Percentiles rank a stretch among this genome's conserved stretches.
phyloP scores from a whole-genome alignment of 805 yeast species.

The Lipomyces yamadae region DNA sequence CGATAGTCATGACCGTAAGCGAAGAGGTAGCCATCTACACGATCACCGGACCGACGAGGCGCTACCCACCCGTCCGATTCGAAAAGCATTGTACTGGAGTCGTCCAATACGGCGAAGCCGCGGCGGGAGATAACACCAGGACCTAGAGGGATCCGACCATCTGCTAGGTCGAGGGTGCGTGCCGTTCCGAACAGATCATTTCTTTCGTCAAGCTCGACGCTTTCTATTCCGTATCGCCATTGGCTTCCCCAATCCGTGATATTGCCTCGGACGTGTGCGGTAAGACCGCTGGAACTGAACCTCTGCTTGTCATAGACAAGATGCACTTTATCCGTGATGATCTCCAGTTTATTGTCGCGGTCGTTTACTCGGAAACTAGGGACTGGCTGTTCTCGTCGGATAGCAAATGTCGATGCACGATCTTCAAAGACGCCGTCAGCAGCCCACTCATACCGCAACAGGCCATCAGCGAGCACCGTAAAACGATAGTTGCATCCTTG shows the following conservation, averaged over 20 bases:
- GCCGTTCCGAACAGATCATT: constrained; percentile 4
- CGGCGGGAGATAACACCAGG: constrained; percentile 4
- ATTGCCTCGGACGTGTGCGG: constrained; percentile 6
- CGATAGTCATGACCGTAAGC: constrained; percentile 9
- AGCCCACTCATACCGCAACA: constrained; percentile 3
- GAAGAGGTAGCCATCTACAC: constrained; percentile 7
- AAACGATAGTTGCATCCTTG: constrained; percentile 7
- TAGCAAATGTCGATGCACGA: constrained; percentile 6
- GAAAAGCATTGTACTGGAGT: constrained; percentile 9
- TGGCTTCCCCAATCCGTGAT: neutral
- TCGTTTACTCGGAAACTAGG: constrained; percentile 7
- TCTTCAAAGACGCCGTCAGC: constrained; percentile 11
- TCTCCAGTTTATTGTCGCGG: constrained; percentile 3
- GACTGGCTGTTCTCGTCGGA: constrained; percentile 7
- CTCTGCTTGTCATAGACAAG: constrained; percentile 4
- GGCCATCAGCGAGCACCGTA: constrained; percentile 7
- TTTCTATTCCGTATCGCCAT: constrained; percentile 6
- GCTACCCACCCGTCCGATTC: constrained; percentile 10
- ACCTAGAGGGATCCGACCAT: constrained; percentile 10
- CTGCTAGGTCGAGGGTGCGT: constrained; percentile 7
- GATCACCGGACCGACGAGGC: neutral
- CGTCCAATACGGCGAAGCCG: constrained; percentile 8
- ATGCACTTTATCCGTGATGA: constrained; percentile 8
- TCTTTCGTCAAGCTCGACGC: neutral
- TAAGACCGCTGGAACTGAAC: constrained; percentile 4